Base-by-base conservation (phyloP, 2,329 filamentous ascomycete genomes). In the Talaromyces sp. region DNA sequence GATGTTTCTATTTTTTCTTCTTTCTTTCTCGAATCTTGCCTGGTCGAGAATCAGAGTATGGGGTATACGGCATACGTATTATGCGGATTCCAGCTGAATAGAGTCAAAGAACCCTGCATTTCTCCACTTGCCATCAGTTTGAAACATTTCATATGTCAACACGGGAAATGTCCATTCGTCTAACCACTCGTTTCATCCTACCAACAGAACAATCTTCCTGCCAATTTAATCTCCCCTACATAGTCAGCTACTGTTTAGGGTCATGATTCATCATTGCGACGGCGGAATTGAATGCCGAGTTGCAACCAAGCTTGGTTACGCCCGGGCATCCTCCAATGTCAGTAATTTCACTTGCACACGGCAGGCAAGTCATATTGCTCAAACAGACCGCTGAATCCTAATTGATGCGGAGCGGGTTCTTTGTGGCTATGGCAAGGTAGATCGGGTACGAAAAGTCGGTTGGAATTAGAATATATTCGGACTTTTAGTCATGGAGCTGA, bases 11-110 rank as follows among this genome's bases (percentile, higher is more conserved):
- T 56, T 54, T 62, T 39, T 62, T 54, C 60, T 62, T 43, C 24
- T 19, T 62, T 45, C 14, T 39, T 63, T 63, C 61, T 63, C 61
- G 61, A 63, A 63, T 43, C 61, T 47, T 63, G 48, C 61, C 61
- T 8, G 27, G 48, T 48, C 50, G 41, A 63, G 61, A 10, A 47
- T 33, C 19, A 43, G 56, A 43, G 27, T 43, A 59, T 39, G 52
- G 52, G 37, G 39, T 43, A 58, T 13, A 58, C 19, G 24, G 24
- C 35, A 41, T 58, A 59, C 35, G 10, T 47, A n/a, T 41, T 10
- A 39, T 39, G 33, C 31, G 19, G 52, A 58, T 16, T 43, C 41
- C 56, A 45, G 56, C 37, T 43, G 56, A 45, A 58, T 16, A 37
- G 35, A 13, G 8, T 37, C 35, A 37, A 9, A 59, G 19, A 59